Conservation (phyloP, 1,284 basidiomycete genomes). For the Fomitopsis palustris region DNA sequence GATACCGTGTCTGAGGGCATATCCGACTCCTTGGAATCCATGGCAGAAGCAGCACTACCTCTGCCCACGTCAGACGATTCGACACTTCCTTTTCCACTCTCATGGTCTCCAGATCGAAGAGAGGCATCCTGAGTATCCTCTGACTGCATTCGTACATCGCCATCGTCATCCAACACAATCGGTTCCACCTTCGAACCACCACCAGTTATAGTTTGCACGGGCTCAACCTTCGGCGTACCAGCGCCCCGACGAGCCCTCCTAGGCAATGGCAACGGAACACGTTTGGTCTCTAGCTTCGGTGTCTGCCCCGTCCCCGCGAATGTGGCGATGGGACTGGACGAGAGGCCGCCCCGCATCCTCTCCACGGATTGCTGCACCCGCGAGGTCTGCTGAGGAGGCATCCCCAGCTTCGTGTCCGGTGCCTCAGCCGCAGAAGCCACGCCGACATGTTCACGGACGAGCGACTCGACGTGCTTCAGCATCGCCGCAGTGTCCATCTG, state of each 20-base stretch:
- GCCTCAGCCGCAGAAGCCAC: not conserved
- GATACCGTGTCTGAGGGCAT: not conserved
- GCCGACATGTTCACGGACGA: not conserved
- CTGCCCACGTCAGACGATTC: not conserved
- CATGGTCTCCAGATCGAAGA: not conserved
- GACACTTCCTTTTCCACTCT: not conserved
- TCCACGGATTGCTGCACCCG: not conserved
- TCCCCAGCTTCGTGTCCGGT: not conserved
- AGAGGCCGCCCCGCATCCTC: not conserved
- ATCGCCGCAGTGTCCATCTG: not conserved
- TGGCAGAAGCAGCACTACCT: not conserved
- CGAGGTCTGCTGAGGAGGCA: not conserved
- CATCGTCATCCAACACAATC: not conserved
- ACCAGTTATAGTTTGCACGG: not conserved
- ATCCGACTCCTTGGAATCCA: not conserved
- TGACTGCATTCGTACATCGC: not conserved
- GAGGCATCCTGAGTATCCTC: not conserved
- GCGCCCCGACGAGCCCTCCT: not conserved
- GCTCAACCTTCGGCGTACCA: not conserved
- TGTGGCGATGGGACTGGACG: not conserved
- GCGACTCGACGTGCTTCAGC: conserved; percentile 2
- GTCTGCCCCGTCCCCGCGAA: not conserved
- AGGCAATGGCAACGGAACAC: not conserved
- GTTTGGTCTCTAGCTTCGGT: not conserved
- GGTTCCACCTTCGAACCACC: not conserved